Percentiles rank a stretch among this genome's conserved stretches.
These are phyloP conservation scores for Filosporella fistucella DNA, from an alignment of 495 filamentous ascomycete species.

Conservation along the genomic window DNA sequence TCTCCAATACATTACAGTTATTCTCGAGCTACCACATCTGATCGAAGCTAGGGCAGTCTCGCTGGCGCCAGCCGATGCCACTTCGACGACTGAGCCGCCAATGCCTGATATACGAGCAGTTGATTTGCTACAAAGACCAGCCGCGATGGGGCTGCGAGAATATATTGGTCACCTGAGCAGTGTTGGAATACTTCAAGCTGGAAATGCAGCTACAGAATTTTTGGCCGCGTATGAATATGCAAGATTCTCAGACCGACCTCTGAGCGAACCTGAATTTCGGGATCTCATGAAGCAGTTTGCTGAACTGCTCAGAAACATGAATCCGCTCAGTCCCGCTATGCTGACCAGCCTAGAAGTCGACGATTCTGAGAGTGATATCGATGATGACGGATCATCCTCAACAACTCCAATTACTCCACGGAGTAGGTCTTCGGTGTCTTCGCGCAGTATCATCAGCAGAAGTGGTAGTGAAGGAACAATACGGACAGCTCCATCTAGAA, in stretches of 20 bases:
- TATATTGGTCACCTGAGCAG: constrained; percentile 70
- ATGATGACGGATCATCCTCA: constrained; percentile 41
- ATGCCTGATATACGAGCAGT: constrained; percentile 55
- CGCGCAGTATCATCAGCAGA: constrained; percentile 9
- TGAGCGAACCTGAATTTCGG: constrained; percentile 67
- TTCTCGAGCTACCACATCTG: constrained; percentile 81
- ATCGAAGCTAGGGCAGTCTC: constrained; percentile 92
- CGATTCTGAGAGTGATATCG: constrained; percentile 33
- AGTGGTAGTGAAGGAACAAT: constrained; percentile 26
- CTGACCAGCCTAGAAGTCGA: constrained; percentile 28
- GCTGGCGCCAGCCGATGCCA: constrained; percentile 62
- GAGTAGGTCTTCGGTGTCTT: constrained; percentile 23
- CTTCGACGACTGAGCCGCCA: constrained; percentile 34
- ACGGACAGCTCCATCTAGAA: constrained; percentile 23
- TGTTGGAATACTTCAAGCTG: constrained; percentile 58
- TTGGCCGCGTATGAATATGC: constrained; percentile 75
- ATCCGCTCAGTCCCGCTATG: constrained; percentile 46
- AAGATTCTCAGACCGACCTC: constrained; percentile 60
- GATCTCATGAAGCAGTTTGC: constrained; percentile 83
- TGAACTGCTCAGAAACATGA: constrained; percentile 74
- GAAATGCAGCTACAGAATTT: constrained; percentile 56
- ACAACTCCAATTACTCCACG: constrained; percentile 28
- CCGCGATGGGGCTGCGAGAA: constrained; percentile 71
- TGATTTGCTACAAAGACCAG: constrained; percentile 64
- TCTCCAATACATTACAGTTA: constrained; percentile 74